A percentile compares a stretch with the other conserved stretches of the same genome.
Conservation (phyloP, 2,329 filamentous ascomycete species). For the Phaeoacremonium minimum region DNA sequence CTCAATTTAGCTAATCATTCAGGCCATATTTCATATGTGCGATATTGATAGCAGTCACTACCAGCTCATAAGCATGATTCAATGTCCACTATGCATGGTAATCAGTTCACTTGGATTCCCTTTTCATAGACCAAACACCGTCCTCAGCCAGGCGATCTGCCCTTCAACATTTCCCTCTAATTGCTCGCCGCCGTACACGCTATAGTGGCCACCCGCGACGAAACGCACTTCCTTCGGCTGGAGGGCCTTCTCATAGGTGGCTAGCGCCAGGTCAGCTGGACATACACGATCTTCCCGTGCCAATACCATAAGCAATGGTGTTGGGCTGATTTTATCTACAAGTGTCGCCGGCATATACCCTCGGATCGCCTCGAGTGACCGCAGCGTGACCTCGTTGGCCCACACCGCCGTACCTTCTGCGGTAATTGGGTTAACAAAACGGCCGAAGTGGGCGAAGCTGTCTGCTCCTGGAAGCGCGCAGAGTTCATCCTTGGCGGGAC, state of each 20-base stretch:
- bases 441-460: neutral
- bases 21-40: too few species aligned
- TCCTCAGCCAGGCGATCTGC: conserved; percentile 1
- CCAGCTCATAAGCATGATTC: too few species aligned
- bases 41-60: too few species aligned
- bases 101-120: too few species aligned
- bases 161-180: conserved; percentile 2
- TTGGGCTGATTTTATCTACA: neutral
- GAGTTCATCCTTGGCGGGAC: neutral
- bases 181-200: conserved; percentile 2
- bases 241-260: neutral
- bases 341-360: neutral
- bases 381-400: neutral
- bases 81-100: too few species aligned
- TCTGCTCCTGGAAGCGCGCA: neutral
- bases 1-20: too few species aligned
- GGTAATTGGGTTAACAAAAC: neutral
- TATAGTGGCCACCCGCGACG: conserved; percentile 2
- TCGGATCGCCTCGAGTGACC: neutral
- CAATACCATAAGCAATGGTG: conserved; percentile 5
- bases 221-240: conserved; percentile 3
- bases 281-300: conserved; percentile 2
- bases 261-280: conserved; percentile 1
- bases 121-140: conserved; percentile 2
- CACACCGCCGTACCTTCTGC: too few species aligned